Base-by-base conservation (phyloP, 768 basidiomycete species). In the Rhodocollybia butyracea region DNA sequence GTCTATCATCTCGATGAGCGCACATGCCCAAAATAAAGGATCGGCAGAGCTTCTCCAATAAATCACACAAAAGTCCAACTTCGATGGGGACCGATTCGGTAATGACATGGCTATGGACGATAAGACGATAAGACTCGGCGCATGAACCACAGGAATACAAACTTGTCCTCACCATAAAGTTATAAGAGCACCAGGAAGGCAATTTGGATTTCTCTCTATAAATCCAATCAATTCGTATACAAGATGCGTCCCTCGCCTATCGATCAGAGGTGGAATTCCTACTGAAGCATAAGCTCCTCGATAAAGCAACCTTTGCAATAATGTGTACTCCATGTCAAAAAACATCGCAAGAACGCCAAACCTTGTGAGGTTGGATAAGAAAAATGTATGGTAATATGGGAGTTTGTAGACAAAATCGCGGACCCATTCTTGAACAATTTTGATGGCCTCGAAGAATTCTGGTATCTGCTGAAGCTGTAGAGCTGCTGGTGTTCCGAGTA, bases 11-110 rank as follows among this genome's bases (percentile, higher is more conserved):
- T 12, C 57, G 36, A 27, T 61, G 59, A 54, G 66, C 62, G 0
- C 64, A 66, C 39, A 63, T 61, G 1, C 70, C 68, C 2, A 85
- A 51, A 5, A 79, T 66, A 5, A 74, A 60, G 13, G 70, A 70
- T 6, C 70, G 70, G 45, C 78, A 76, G 1, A 86, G 62, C 11
- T 66, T 64, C 39, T 88, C 86, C 17, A 83, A 56, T 41, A 78
- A 66, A 51, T 80, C 74, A 52, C 82, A 86, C 2, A 87, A 63
- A 8, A 79, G 70, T 19, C 70, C 69, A 24, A 79, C 66, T 38
- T 84, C 73, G n/a, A 85, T 68, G 3, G 59, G 64, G 3, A 84
- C 57, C 3, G 51, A 46, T 1, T 61, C 59, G 3, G 68, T 58
- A 17, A 82, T 53, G 17, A 84, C 57, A 52, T 81, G 77, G 24